These are phyloP conservation scores for Actinomortierella wolfii DNA, from an alignment of 371 early-diverging fungal species.

Conservation along the genomic window DNA sequence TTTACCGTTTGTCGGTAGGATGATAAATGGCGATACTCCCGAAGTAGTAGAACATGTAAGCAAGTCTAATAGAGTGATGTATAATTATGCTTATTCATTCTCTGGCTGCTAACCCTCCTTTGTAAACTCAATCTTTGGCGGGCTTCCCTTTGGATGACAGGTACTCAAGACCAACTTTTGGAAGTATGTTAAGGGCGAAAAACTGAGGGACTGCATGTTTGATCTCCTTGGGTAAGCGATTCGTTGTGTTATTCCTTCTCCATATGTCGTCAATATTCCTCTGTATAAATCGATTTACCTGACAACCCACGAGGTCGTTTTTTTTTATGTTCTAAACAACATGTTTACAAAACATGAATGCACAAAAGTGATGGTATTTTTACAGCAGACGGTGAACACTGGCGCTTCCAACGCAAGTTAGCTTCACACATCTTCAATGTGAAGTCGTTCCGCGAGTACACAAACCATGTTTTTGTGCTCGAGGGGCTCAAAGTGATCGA, in stretches of 20 bases:
- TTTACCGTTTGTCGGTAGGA: slow-evolving; percentile 17
- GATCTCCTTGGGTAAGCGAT: too few species aligned
- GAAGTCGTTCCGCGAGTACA: slow-evolving; percentile 65
- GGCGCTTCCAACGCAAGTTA: slow-evolving; percentile 66
- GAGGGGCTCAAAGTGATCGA: slow-evolving; percentile 32
- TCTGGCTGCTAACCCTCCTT: too few species aligned
- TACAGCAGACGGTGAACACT: slow-evolving; percentile 63
- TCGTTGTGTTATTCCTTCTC: too few species aligned
- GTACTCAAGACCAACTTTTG: too few species aligned
- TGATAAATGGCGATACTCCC: slow-evolving; percentile 17
- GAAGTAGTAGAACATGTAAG: slow-evolving; percentile 15
- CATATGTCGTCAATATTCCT: too few species aligned
- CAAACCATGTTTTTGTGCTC: slow-evolving; percentile 50
- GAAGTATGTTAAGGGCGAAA: too few species aligned
- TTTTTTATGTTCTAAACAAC: neutral
- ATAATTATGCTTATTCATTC: too few species aligned
- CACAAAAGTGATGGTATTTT: slow-evolving; percentile 63
- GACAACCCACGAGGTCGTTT: too few species aligned
- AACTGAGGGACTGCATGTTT: too few species aligned
- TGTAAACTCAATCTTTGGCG: neutral
- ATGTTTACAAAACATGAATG: neutral
- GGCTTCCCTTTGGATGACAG: too few species aligned
- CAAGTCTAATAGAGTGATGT: too few species aligned
- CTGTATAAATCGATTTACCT: too few species aligned
- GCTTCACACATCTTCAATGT: slow-evolving; percentile 67